Percentiles rank a stretch among this genome's conserved stretches.
phyloP scores from a whole-genome alignment of 2,329 filamentous ascomycete species.

The Cercospora sp. region DNA sequence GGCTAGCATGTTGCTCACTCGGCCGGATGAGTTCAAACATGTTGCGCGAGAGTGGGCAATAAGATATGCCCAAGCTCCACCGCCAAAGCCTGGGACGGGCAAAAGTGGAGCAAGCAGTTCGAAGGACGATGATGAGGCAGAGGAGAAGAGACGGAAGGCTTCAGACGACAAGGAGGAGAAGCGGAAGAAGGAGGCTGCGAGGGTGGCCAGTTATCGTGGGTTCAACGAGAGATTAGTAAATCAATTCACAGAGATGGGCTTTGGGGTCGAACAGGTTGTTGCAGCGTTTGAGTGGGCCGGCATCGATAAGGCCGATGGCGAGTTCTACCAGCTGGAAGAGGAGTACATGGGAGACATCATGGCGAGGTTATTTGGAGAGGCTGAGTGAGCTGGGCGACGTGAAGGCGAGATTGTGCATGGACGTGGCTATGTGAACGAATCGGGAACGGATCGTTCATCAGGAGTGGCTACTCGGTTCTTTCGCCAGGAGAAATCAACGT shows the following conservation, averaged over 20 bases:
- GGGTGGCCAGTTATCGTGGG: constrained; percentile 68
- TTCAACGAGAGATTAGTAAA: constrained; percentile 84
- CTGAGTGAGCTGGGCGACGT: not conserved
- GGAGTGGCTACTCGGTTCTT: not conserved
- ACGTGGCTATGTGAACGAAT: not conserved
- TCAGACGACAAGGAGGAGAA: constrained; percentile 55
- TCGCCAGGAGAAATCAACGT: not conserved
- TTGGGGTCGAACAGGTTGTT: constrained; percentile 82
- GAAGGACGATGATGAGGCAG: constrained; percentile 24
- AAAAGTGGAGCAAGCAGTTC: constrained; percentile 33
- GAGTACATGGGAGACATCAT: constrained; percentile 90
- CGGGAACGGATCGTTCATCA: not conserved
- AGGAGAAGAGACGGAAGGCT: constrained; percentile 50
- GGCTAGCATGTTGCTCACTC: constrained; percentile 79
- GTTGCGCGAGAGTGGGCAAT: constrained; percentile 91
- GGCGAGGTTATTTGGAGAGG: constrained; percentile 76
- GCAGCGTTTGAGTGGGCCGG: constrained; percentile 78
- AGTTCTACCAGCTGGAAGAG: constrained; percentile 84
- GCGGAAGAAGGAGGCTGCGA: constrained; percentile 53
- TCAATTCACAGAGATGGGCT: constrained; percentile 86
- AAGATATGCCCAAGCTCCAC: constrained; percentile 74
- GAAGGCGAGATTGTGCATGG: not conserved
- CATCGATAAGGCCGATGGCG: constrained; percentile 73
- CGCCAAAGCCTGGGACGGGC: constrained; percentile 53
- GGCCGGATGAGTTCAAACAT: constrained; percentile 74